These are phyloP conservation scores for Boechera retrofracta DNA, from an alignment of 345 rosid genomes.

Conservation along the genomic window DNA sequence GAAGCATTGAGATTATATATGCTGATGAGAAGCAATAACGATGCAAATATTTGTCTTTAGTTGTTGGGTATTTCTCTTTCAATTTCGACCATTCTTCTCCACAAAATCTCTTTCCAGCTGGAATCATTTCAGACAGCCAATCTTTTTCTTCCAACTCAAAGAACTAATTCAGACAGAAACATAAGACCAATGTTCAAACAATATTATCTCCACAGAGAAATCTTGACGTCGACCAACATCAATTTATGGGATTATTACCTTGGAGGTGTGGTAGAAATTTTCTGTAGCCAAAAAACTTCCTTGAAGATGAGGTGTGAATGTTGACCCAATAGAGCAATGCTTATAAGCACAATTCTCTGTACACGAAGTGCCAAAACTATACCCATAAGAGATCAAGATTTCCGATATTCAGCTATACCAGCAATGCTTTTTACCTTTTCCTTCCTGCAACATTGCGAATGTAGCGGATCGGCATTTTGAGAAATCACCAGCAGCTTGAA, in stretches of 20 bases:
- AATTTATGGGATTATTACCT: constrained; percentile 47
- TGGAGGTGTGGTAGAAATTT: constrained; percentile 85
- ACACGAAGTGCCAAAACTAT: constrained; percentile 12
- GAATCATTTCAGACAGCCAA: constrained; percentile 63
- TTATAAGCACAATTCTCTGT: constrained; percentile 68
- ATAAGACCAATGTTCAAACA: constrained; percentile 13
- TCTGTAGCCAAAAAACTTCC: constrained; percentile 87
- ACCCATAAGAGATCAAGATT: constrained; percentile 20
- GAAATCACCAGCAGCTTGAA: constrained; percentile 69
- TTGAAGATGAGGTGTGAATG: constrained; percentile 74
- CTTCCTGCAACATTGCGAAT: constrained; percentile 60
- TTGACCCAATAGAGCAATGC: constrained; percentile 74
- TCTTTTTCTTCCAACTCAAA: constrained; percentile 60
- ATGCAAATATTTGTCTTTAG: constrained; percentile 62
- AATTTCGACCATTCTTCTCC: constrained; percentile 80
- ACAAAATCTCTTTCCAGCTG: constrained; percentile 68
- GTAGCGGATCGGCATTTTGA: constrained; percentile 87
- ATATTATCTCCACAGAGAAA: not conserved
- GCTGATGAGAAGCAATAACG: constrained; percentile 90
- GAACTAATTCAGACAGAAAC: constrained; percentile 57
- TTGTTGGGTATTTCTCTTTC: constrained; percentile 58
- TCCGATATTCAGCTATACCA: not conserved
- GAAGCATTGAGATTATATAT: constrained; percentile 80
- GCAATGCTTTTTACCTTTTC: constrained; percentile 59
- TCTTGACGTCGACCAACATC: constrained; percentile 13